A percentile compares a stretch with the other conserved stretches of the same genome.
Conservation (phyloP, 331 rosid genomes). For the Malus hybrid region DNA sequence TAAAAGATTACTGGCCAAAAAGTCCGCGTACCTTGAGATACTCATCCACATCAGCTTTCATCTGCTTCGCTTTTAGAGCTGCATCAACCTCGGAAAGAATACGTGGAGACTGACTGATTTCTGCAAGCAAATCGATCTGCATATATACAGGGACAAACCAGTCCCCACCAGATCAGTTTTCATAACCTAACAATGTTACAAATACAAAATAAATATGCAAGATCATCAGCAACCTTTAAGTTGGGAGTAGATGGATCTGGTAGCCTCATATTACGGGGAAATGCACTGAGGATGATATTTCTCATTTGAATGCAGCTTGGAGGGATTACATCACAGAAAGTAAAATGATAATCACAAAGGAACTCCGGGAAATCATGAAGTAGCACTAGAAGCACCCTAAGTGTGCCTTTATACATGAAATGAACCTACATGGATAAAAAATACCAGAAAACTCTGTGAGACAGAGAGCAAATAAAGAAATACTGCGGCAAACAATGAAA, state of each 20-base stretch:
- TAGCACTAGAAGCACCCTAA: slow-evolving; percentile 89
- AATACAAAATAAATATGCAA: background rate
- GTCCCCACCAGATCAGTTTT: background rate
- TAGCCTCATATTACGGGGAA: slow-evolving; percentile 97
- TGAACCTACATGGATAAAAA: slow-evolving; percentile 44
- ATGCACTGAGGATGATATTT: slow-evolving; percentile 93
- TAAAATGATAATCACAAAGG: slow-evolving; percentile 91
- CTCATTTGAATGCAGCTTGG: slow-evolving; percentile 99
- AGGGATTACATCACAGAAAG: slow-evolving; percentile 94
- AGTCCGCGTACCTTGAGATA: slow-evolving; percentile 59
- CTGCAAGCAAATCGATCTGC: slow-evolving; percentile 94
- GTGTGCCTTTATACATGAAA: slow-evolving; percentile 87
- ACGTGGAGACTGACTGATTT: slow-evolving; percentile 82
- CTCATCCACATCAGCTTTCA: slow-evolving; percentile 89
- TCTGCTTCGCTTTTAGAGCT: slow-evolving; percentile 75
- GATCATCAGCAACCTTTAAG: slow-evolving; percentile 52
- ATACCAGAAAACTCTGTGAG: background rate
- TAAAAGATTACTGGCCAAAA: background rate
- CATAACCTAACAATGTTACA: background rate
- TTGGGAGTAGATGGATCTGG: slow-evolving; percentile 97
- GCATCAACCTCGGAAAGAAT: slow-evolving; percentile 94
- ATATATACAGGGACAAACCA: background rate
- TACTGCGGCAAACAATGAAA: slow-evolving; percentile 3
- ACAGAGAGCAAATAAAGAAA: background rate
- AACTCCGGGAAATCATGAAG: slow-evolving; percentile 98